A percentile compares a stretch with the other conserved stretches of the same genome.
These are phyloP conservation scores for Aspergillus caelatus DNA, from an alignment of 2,329 filamentous ascomycete genomes.

Conservation along the genomic window DNA sequence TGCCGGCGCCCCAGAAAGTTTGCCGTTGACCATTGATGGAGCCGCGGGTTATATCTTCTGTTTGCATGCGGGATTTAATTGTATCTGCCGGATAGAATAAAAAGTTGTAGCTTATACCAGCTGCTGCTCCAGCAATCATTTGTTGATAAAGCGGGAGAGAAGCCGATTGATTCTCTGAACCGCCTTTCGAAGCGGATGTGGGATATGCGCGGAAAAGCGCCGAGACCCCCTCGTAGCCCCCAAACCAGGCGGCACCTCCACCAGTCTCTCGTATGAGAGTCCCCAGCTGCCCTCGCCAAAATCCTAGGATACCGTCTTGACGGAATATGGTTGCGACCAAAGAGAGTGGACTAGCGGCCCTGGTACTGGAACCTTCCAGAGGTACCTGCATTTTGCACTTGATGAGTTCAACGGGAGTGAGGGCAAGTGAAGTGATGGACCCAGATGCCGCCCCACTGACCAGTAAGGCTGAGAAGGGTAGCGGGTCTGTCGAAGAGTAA, in stretches of 20 bases:
- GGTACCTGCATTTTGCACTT: conserved; percentile 98
- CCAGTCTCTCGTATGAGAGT: conserved; percentile 93
- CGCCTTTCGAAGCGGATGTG: conserved; percentile 6
- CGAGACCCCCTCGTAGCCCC: conserved; percentile 79
- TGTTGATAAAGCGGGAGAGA: conserved; percentile 82
- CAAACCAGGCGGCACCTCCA: conserved; percentile 94
- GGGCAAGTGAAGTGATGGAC: conserved; percentile 82
- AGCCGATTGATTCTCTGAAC: conserved; percentile 37
- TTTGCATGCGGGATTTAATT: conserved; percentile 97
- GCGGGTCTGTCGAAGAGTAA: conserved; percentile 56
- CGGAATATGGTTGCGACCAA: conserved; percentile 80
- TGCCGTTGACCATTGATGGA: conserved; percentile 54
- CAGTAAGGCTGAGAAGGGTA: conserved; percentile 76
- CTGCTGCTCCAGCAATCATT: conserved; percentile 80
- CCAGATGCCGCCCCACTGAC: conserved; percentile 84
- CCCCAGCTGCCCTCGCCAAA: conserved; percentile 94
- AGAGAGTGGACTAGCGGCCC: conserved; percentile 64
- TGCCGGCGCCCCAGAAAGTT: conserved; percentile 73
- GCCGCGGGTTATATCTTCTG: conserved; percentile 62
- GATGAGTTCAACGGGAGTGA: conserved; percentile 94
- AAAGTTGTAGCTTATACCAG: conserved; percentile 95
- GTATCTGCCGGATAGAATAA: conserved; percentile 97
- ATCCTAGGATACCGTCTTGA: conserved; percentile 79
- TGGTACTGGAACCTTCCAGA: conserved; percentile 37
- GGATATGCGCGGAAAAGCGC: conserved; percentile 67